A percentile compares a stretch with the other conserved stretches of the same genome.
Evolutionary conservation across 306 rosid species (phyloP).

Genomic region (Prosopis cineraria): DNA sequence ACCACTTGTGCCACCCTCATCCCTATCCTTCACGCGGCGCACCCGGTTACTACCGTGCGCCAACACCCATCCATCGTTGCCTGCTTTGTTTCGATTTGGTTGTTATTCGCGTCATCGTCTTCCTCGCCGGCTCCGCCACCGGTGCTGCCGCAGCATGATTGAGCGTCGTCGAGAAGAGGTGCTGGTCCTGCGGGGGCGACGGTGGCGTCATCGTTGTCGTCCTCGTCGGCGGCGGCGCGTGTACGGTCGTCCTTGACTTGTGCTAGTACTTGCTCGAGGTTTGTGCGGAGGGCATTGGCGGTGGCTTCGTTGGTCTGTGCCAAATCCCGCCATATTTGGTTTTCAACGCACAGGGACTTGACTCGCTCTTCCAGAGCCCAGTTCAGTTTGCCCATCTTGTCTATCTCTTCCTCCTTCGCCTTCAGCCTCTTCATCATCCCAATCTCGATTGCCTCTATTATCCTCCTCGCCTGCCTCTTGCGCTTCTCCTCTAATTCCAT

Average conservation of each 20-base stretch:
- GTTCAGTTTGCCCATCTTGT: conserved; percentile 69
- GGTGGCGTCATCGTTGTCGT: background rate
- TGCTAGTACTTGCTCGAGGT: conserved; percentile 65
- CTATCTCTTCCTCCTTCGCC: conserved; percentile 74
- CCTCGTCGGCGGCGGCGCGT: conserved; percentile 3
- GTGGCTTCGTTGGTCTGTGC: conserved; percentile 89
- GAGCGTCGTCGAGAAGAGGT: conserved; percentile 46
- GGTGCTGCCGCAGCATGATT: conserved; percentile 75
- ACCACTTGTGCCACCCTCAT: conserved; percentile 18
- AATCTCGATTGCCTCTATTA: conserved; percentile 59
- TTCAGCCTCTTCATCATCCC: conserved; percentile 64
- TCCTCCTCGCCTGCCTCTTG: conserved; percentile 65
- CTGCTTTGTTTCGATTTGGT: background rate
- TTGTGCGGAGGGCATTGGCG: conserved; percentile 63
- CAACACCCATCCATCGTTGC: conserved; percentile 27
- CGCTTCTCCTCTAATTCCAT: conserved; percentile 70
- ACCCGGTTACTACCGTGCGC: conserved; percentile 35
- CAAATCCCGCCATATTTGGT: conserved; percentile 84
- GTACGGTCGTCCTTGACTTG: conserved; percentile 45
- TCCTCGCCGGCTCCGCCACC: background rate
- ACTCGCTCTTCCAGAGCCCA: conserved; percentile 80
- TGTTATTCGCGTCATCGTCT: background rate
- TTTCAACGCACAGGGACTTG: conserved; percentile 62
- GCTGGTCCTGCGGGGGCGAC: conserved; percentile 11
- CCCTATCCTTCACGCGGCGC: conserved; percentile 25